Evolutionary conservation across 2,329 filamentous ascomycete species (phyloP).

Genomic region (Cadophora luteo-olivacea): DNA sequence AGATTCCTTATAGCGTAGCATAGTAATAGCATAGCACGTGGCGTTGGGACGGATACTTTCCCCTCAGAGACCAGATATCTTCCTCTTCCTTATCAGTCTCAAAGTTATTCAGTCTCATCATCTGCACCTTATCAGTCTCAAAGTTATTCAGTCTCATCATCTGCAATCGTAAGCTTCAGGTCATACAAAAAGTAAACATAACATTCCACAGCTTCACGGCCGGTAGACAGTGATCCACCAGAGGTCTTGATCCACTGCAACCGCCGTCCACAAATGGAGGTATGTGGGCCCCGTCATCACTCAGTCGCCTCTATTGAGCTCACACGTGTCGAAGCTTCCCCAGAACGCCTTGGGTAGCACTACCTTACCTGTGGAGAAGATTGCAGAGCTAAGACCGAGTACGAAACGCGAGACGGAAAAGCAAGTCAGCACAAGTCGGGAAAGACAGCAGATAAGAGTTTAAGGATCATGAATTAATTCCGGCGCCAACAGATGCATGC

Average conservation of each 20-base stretch:
- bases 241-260: not conserved
- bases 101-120: not conserved
- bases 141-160: not conserved
- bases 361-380: not conserved
- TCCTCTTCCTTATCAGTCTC: not conserved
- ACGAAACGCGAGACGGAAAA: not conserved
- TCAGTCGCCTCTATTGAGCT: not conserved
- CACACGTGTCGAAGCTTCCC: not conserved
- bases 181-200: not conserved
- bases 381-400: not conserved
- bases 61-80: not conserved
- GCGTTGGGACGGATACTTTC: constrained; percentile 7
- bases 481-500: constrained; percentile 20
- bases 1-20: constrained; percentile 14
- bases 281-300: not conserved
- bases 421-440: not conserved
- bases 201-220: not conserved
- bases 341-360: not conserved
- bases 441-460: constrained; percentile 6
- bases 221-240: not conserved
- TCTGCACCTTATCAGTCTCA: not conserved
- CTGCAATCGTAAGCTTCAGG: not conserved
- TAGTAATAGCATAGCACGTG: constrained; percentile 18
- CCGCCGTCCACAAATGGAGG: not conserved
- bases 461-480: constrained; percentile 14